phyloP scores from a whole-genome alignment of 164 flowering plant species.

The Echeveria elegans region DNA sequence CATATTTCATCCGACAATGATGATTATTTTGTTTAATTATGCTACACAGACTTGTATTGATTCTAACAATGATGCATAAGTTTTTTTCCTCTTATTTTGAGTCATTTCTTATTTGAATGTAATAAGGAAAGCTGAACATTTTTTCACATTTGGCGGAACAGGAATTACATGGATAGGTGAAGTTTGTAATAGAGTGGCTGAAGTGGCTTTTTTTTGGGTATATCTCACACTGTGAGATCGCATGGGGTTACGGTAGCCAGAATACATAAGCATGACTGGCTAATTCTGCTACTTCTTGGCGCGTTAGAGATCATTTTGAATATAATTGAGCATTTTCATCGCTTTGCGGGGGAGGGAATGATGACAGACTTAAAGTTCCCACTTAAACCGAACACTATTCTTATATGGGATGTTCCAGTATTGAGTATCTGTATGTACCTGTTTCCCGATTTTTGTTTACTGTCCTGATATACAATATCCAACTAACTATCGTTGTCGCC shows the following conservation, averaged over 20 bases:
- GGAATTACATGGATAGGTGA: no score
- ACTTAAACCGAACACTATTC: slow-evolving; percentile 58
- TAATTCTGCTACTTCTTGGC: slow-evolving; percentile 55
- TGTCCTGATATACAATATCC: background rate
- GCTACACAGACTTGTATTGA: no score
- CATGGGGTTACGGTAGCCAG: slow-evolving; percentile 46
- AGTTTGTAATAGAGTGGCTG: no score
- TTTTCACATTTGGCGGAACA: no score
- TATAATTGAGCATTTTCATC: slow-evolving; percentile 57
- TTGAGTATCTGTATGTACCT: no score
- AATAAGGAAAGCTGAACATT: no score
- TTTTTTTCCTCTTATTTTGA: no score
- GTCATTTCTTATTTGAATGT: no score
- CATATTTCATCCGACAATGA: no score
- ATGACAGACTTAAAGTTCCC: slow-evolving; percentile 74
- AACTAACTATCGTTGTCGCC: slow-evolving; percentile 2
- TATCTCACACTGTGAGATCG: slow-evolving; percentile 28
- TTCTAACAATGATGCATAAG: no score
- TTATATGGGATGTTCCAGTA: slow-evolving; percentile 89
- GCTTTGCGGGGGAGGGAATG: slow-evolving; percentile 75
- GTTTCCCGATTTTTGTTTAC: background rate
- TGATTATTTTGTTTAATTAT: no score
- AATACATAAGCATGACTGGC: slow-evolving; percentile 69
- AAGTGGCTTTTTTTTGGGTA: no score
- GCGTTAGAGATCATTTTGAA: slow-evolving; percentile 35